phyloP scores from a whole-genome alignment of 2,329 filamentous ascomycete species.

The Apiospora pterosperma region DNA sequence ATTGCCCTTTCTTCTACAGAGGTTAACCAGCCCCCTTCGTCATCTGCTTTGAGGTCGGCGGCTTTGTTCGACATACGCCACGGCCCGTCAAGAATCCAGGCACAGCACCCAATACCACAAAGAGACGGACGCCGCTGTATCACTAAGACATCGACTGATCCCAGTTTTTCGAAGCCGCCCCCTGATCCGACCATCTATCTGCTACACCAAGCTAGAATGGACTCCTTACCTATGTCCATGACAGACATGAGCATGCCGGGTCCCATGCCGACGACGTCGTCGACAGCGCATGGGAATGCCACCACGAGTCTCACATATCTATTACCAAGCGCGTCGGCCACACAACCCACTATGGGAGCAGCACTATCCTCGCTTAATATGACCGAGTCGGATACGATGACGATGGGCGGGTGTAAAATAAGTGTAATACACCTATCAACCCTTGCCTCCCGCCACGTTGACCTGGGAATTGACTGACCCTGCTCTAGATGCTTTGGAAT shows the following conservation, averaged over 20 bases:
- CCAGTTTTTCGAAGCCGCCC: neutral
- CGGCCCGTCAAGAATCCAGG: neutral
- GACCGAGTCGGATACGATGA: neutral
- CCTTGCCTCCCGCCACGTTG: neutral
- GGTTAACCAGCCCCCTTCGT: neutral
- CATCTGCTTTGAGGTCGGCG: neutral
- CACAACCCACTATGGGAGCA: neutral
- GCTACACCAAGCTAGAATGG: neutral
- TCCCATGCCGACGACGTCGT: neutral
- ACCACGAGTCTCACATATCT: neutral
- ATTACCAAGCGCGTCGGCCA: neutral
- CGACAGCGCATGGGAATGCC: neutral
- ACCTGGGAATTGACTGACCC: neutral
- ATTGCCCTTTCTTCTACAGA: neutral
- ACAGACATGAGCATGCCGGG: constrained; percentile 7
- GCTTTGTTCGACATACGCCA: neutral
- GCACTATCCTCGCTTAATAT: neutral
- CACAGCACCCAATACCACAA: neutral
- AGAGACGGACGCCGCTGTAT: neutral
- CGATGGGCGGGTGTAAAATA: constrained; percentile 5
- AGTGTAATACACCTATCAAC: constrained; percentile 1
- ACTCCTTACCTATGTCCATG: constrained; percentile 6
- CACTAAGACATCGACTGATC: neutral
- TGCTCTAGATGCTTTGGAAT: constrained; percentile 71
- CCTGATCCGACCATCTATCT: neutral